Base-by-base conservation (phyloP, 106 monocot genomes). In the Dendrobium nobile region DNA sequence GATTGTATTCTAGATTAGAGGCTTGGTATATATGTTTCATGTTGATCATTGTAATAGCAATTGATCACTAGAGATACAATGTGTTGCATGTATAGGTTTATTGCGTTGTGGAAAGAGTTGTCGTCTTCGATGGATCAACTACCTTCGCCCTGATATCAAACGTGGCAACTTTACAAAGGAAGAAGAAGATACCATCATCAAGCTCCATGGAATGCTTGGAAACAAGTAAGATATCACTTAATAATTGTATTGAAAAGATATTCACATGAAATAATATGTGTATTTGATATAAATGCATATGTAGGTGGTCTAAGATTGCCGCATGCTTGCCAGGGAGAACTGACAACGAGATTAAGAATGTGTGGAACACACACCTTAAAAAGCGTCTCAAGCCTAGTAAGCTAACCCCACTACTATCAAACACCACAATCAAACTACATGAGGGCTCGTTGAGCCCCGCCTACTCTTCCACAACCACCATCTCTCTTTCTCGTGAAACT, bases 361-460 rank as follows among this genome's bases (percentile, higher is more conserved):
- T 94, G 22, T 94, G 94, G 94, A 94, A 94, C 82, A 94, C 94
- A 0, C 89, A 94, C 75, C 80, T 94, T 79, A 94, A 94, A 89
- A 94, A 94, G 81, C 81, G 85, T 31, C 22, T 90, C 4, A 22
- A 31, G 20, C 61, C n/a, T 20, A 22, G 22, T n/a, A 61, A 6
- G 19, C 6, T 54, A 37, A 28, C 58, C 51, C 43, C 31, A 8
- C 18, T 41, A 33, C 45, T 33, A 20, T 41, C 17, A 31, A 28
- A 20, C 3, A 3, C 41, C 15, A 20, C 1, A 40, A 27, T 5
- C 26, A 73, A 28, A 28, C 19, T 41, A 41, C 33, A 47, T 2
- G 58, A 82, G 58, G 82, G 67, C 8, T 41, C 68, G 3, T 4
- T 54, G n/a, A 15, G 47, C 24, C 27, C 78, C 28, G 19, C 75